Evolutionary conservation across 495 filamentous ascomycete genomes (phyloP).

Genomic region (Penicillium canescens): DNA sequence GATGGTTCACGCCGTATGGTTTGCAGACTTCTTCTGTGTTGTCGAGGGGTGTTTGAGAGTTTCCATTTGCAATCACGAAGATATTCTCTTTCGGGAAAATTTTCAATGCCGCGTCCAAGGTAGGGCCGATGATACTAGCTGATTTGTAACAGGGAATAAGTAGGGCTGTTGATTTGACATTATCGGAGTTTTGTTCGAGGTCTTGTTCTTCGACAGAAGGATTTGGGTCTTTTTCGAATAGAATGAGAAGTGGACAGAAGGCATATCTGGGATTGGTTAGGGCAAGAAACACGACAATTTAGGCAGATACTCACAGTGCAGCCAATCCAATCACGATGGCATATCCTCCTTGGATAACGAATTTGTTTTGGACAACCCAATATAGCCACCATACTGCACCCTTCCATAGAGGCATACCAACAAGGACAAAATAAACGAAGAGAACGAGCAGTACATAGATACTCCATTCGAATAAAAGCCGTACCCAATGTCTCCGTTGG

Average conservation of each 20-base stretch:
- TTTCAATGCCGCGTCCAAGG: conserved; percentile 44
- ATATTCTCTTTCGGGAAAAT: conserved; percentile 46
- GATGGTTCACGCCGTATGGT: conserved; percentile 39
- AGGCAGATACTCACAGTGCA: conserved; percentile 24
- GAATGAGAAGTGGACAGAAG: conserved; percentile 36
- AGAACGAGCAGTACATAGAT: conserved; percentile 31
- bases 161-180: conserved; percentile 37
- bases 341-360: conserved; percentile 36
- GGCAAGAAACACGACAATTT: neutral
- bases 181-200: conserved; percentile 1
- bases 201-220: conserved; percentile 9
- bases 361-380: conserved; percentile 34
- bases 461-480: conserved; percentile 35
- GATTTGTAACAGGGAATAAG: conserved; percentile 52
- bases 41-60: conserved; percentile 39
- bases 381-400: conserved; percentile 45
- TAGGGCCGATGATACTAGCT: conserved; percentile 40
- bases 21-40: conserved; percentile 48
- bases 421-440: conserved; percentile 40
- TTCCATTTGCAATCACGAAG: conserved; percentile 48
- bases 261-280: conserved; percentile 29
- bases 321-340: conserved; percentile 36
- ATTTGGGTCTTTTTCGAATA: conserved; percentile 38
- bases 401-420: conserved; percentile 43
- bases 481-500: conserved; percentile 35